These are phyloP conservation scores for Wallacemonas rigidus DNA, from an alignment of 208 protist genomes.

Conservation along the genomic window DNA sequence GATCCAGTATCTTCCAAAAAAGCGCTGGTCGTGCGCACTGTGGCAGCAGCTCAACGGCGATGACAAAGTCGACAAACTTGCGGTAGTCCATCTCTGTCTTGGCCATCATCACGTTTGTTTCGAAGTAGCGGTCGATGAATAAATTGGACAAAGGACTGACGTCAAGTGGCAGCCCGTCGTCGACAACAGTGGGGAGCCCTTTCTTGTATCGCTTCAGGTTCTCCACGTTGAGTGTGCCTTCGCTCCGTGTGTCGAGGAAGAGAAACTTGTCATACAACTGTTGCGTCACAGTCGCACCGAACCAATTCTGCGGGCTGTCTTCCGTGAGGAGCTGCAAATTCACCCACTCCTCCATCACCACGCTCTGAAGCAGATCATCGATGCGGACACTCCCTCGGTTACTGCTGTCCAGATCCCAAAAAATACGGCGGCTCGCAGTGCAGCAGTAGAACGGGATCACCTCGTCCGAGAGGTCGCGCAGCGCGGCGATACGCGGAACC, in stretches of 20 bases:
- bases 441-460: slow-evolving; percentile 91
- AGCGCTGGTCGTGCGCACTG: slow-evolving; percentile 76
- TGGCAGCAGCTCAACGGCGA: slow-evolving; percentile 86
- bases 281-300: slow-evolving; percentile 66
- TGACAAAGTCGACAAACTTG: slow-evolving; percentile 93
- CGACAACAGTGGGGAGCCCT: slow-evolving; percentile 78
- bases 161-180: slow-evolving; percentile 77
- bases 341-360: slow-evolving; percentile 89
- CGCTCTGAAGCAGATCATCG: slow-evolving; percentile 72
- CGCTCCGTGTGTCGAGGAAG: slow-evolving; percentile 77
- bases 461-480: slow-evolving; percentile 56
- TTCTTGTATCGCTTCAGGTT: slow-evolving; percentile 87
- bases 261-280: slow-evolving; percentile 90
- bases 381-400: slow-evolving; percentile 81
- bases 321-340: slow-evolving; percentile 81
- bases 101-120: slow-evolving; percentile 87
- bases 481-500: slow-evolving; percentile 67
- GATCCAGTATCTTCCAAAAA: slow-evolving; percentile 91
- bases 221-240: slow-evolving; percentile 79
- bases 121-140: slow-evolving; percentile 92
- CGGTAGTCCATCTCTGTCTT: slow-evolving; percentile 91
- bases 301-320: slow-evolving; percentile 84
- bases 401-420: slow-evolving; percentile 85
- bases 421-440: slow-evolving; percentile 86
- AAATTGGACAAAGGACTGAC: slow-evolving; percentile 75